phyloP scores from a whole-genome alignment of 2,329 filamentous ascomycete species.

The Cladosporium sphaerospermum region DNA sequence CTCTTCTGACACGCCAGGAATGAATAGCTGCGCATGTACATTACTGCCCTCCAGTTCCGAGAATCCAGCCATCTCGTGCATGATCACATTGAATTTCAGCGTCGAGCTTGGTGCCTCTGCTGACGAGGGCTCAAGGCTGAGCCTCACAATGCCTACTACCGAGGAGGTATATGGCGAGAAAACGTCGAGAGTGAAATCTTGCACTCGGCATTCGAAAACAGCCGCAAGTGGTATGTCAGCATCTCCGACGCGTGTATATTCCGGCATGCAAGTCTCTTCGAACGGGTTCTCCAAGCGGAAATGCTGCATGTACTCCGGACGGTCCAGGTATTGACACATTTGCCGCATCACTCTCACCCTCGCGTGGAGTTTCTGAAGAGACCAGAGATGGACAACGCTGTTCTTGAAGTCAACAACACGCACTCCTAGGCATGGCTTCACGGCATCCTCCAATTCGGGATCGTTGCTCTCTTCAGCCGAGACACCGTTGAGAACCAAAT shows the following conservation, averaged over 20 bases:
- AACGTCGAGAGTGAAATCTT: conserved; percentile 88
- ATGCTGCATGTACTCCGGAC: conserved; percentile 89
- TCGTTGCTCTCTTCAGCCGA: conserved; percentile 78
- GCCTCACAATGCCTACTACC: conserved; percentile 80
- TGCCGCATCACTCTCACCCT: conserved; percentile 89
- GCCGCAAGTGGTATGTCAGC: conserved; percentile 86
- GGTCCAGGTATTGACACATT: conserved; percentile 92
- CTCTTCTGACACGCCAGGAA: conserved; percentile 82
- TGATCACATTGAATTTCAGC: conserved; percentile 96
- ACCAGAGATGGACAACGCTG: conserved; percentile 85
- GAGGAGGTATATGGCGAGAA: conserved; percentile 88
- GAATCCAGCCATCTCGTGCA: conserved; percentile 93
- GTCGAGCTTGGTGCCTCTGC: conserved; percentile 87
- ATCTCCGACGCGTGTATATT: conserved; percentile 88
- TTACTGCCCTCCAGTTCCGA: conserved; percentile 92
- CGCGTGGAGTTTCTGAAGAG: conserved; percentile 81
- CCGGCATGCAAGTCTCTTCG: conserved; percentile 80
- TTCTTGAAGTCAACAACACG: conserved; percentile 88
- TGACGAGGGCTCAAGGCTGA: conserved; percentile 88
- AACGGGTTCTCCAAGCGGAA: conserved; percentile 92
- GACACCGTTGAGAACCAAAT: conserved; percentile 88
- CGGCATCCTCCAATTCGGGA: conserved; percentile 60
- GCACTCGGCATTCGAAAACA: conserved; percentile 89
- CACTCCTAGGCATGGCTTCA: conserved; percentile 85
- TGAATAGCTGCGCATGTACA: conserved; percentile 94